Percentiles rank a stretch among this genome's conserved stretches.
These are phyloP conservation scores for Alternaria sp. DNA, from an alignment of 2,329 filamentous ascomycete genomes.

Conservation along the genomic window DNA sequence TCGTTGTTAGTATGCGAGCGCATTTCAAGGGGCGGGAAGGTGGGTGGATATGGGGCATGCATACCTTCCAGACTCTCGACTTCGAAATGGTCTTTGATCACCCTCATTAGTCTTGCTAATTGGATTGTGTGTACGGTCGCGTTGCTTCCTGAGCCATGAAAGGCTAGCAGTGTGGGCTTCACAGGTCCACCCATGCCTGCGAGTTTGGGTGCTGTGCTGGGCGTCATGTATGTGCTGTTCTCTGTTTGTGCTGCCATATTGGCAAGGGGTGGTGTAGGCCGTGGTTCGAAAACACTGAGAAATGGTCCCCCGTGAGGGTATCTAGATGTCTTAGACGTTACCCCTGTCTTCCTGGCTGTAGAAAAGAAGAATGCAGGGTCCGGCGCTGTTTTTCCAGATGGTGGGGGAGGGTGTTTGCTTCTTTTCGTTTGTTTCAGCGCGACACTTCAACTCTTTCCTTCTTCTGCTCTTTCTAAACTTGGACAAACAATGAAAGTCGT, in stretches of 20 bases:
- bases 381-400: background rate
- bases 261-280: background rate
- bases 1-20: background rate
- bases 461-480: background rate
- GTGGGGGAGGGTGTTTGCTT: background rate
- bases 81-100: conserved; percentile 33
- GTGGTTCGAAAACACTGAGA: background rate
- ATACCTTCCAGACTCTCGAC: conserved; percentile 36
- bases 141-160: conserved; percentile 47
- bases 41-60: background rate
- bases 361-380: background rate
- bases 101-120: conserved; percentile 35
- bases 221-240: background rate
- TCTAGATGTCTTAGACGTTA: background rate
- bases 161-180: conserved; percentile 44
- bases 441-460: background rate
- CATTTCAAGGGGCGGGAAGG: background rate
- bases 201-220: background rate
- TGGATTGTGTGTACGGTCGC: conserved; percentile 42
- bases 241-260: background rate
- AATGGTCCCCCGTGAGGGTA: background rate
- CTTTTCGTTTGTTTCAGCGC: background rate
- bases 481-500: background rate
- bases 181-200: background rate
- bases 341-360: background rate